These are phyloP conservation scores for Dryas octopetala DNA, from an alignment of 306 rosid species.

Conservation along the genomic window DNA sequence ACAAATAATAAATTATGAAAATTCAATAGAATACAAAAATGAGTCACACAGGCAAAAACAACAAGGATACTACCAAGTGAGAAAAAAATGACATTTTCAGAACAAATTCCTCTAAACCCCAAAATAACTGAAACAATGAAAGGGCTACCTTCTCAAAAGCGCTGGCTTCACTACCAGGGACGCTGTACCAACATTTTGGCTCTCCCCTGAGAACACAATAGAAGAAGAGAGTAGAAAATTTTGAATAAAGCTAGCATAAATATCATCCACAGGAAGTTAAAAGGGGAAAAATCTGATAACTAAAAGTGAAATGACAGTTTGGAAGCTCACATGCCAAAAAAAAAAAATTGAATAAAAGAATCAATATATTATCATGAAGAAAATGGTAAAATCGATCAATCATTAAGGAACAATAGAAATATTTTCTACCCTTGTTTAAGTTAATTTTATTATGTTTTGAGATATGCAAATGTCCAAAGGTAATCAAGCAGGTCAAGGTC, in stretches of 20 bases:
- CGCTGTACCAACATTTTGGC: conserved; percentile 98
- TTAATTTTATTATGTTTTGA: not conserved
- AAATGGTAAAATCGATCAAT: not conserved
- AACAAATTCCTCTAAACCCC: conserved; percentile 3
- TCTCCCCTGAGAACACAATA: conserved; percentile 78
- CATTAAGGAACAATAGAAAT: not conserved
- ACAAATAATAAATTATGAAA: not conserved
- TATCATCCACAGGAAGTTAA: not conserved
- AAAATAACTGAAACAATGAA: not conserved
- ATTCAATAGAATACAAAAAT: not conserved
- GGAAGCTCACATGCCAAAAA: not conserved
- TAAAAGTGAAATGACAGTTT: not conserved
- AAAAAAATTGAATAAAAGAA: not conserved
- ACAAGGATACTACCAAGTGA: not conserved
- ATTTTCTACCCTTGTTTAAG: not conserved
- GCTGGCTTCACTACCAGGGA: conserved; percentile 84
- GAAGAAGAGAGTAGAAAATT: conserved; percentile 28
- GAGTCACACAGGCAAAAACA: not conserved
- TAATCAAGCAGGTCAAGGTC: not conserved
- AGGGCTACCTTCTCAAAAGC: conserved; percentile 84
- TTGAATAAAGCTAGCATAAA: not conserved
- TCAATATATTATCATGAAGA: not conserved
- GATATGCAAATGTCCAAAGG: not conserved
- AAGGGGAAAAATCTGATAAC: not conserved
- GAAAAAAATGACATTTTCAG: not conserved